phyloP scores from a whole-genome alignment of 1,139 yeast species.

The Taphrina pruni region DNA sequence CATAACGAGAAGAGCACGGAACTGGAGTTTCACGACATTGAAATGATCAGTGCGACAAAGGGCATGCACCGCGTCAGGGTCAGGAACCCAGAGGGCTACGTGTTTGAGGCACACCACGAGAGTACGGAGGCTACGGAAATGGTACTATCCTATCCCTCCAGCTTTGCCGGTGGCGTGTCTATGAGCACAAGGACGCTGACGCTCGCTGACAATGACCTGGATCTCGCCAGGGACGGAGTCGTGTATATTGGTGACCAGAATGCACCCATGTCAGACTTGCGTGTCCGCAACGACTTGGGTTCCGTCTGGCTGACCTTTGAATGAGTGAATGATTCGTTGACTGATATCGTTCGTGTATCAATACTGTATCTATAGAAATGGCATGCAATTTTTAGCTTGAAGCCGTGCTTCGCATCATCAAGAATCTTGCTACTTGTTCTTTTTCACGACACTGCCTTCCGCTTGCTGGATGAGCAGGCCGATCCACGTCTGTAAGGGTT shows the following conservation, averaged over 20 bases:
- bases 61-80: constrained; percentile 8
- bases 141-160: constrained; percentile 5
- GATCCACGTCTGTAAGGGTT: constrained; percentile 43
- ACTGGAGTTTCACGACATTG: background rate
- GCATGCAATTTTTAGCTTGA: background rate
- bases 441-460: constrained; percentile 6
- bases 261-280: constrained; percentile 19
- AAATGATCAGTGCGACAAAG: constrained; percentile 6
- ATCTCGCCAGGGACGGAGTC: background rate
- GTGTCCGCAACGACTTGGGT: constrained; percentile 23
- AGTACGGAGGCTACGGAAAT: constrained; percentile 18
- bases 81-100: constrained; percentile 14
- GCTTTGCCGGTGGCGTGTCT: constrained; percentile 15
- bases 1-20: constrained; percentile 13
- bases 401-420: background rate
- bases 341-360: background rate
- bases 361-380: background rate
- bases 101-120: constrained; percentile 17
- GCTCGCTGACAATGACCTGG: background rate
- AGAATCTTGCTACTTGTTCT: background rate
- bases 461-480: constrained; percentile 32
- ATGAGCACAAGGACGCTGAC: constrained; percentile 10
- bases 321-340: background rate
- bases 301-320: constrained; percentile 14
- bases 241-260: constrained; percentile 11